phyloP scores from a whole-genome alignment of 192 early-diverging fungal genomes.

The Irineochytrium annulatum region DNA sequence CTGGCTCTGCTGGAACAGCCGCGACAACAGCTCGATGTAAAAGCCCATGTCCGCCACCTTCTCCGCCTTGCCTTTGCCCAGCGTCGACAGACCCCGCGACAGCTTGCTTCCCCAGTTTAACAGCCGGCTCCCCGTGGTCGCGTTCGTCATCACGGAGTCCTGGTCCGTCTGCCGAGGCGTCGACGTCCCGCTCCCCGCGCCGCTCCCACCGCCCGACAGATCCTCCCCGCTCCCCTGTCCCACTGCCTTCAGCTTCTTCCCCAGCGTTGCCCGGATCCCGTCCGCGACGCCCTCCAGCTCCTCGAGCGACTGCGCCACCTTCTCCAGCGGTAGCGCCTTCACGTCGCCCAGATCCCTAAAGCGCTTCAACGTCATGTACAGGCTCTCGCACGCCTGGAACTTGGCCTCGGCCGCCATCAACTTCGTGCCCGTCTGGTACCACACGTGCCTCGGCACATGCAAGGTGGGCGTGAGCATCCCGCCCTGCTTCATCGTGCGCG shows the following conservation, averaged over 20 bases:
- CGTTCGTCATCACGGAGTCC: background rate
- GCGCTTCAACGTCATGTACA: background rate
- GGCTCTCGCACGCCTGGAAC: conserved; percentile 11
- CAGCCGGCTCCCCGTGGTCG: conserved; percentile 1
- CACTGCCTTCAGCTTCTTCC: conserved; percentile 7
- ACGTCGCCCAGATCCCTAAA: background rate
- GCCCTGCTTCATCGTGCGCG: conserved; percentile 15
- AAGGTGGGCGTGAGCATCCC: conserved; percentile 14
- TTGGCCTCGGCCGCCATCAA: conserved; percentile 21
- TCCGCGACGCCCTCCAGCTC: conserved; percentile 12
- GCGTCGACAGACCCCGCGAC: conserved; percentile 9
- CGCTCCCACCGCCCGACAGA: background rate
- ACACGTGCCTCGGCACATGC: conserved; percentile 26
- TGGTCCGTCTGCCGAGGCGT: no score
- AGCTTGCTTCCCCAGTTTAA: conserved; percentile 20
- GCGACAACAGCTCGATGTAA: conserved; percentile 15
- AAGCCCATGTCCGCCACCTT: background rate
- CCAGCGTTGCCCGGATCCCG: background rate
- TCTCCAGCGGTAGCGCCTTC: background rate
- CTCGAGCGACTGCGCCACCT: conserved; percentile 1
- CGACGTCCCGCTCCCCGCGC: conserved; percentile 1
- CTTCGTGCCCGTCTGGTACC: conserved; percentile 19
- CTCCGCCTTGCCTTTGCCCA: conserved; percentile 24
- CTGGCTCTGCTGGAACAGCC: conserved; percentile 1
- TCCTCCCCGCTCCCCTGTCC: background rate